phyloP scores from a whole-genome alignment of 2,329 filamentous ascomycete genomes.

The Incumbomyces lentus region DNA sequence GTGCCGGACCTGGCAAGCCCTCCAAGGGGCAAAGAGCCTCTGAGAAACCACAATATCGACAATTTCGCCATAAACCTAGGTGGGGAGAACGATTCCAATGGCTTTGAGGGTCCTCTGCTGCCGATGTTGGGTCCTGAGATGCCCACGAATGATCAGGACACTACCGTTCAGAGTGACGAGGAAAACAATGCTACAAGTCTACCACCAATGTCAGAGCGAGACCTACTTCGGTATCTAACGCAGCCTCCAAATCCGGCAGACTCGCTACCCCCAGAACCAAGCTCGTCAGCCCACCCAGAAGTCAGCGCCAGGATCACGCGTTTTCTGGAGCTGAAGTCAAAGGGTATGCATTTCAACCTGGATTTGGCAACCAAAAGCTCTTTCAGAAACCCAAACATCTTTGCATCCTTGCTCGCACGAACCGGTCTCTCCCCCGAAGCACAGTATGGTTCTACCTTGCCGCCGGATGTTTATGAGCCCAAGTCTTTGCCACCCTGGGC shows the following conservation, averaged over 20 bases:
- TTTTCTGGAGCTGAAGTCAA: conserved; percentile 52
- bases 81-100: neutral
- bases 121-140: conserved; percentile 18
- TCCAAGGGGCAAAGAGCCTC: neutral
- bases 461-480: conserved; percentile 31
- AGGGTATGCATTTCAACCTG: conserved; percentile 54
- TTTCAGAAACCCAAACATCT: conserved; percentile 49
- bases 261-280: conserved; percentile 36
- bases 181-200: conserved; percentile 2
- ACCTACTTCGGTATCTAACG: conserved; percentile 47
- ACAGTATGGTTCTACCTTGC: conserved; percentile 44
- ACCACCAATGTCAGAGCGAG: conserved; percentile 17
- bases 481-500: conserved; percentile 31
- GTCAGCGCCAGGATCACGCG: conserved; percentile 48
- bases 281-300: conserved; percentile 33
- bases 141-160: conserved; percentile 9
- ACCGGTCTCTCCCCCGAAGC: conserved; percentile 43
- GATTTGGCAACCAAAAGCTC: conserved; percentile 48
- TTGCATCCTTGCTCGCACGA: conserved; percentile 48
- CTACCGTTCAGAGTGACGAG: conserved; percentile 5
- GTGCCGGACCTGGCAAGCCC: neutral
- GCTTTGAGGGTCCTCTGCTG: neutral
- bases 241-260: conserved; percentile 36
- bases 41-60: neutral
- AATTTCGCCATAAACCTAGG: too few species aligned